phyloP scores from a whole-genome alignment of 768 basidiomycete genomes.

The Hygrocybe punicea region DNA sequence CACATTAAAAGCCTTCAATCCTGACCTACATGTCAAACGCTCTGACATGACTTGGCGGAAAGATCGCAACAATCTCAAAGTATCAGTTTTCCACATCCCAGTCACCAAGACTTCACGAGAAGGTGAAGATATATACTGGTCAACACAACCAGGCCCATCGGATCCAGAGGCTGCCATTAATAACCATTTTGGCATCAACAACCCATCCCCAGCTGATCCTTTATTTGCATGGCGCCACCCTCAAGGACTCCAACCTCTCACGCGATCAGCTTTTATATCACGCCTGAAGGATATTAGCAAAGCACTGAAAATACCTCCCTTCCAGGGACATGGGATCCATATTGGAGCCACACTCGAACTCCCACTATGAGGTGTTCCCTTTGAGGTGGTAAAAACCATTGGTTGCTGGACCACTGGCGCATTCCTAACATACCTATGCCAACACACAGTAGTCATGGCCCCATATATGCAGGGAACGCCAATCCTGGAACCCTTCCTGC shows the following conservation, averaged over 20 bases:
- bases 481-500: slow-evolving; percentile 4
- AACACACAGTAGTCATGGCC: slow-evolving; percentile 26
- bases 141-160: slow-evolving; percentile 21
- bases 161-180: slow-evolving; percentile 25
- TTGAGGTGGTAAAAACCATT: slow-evolving; percentile 37
- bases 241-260: slow-evolving; percentile 20
- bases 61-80: slow-evolving; percentile 22
- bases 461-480: slow-evolving; percentile 27
- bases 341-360: slow-evolving; percentile 36
- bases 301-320: slow-evolving; percentile 6
- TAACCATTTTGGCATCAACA: slow-evolving; percentile 32
- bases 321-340: slow-evolving; percentile 30
- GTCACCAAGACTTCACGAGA: slow-evolving; percentile 17
- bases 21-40: slow-evolving; percentile 27
- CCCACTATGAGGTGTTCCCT: slow-evolving; percentile 33
- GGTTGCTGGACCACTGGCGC: slow-evolving; percentile 37
- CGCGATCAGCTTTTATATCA: slow-evolving; percentile 21
- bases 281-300: slow-evolving; percentile 11
- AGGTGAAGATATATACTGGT: slow-evolving; percentile 35
- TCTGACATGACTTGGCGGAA: slow-evolving; percentile 11
- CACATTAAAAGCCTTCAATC: slow-evolving; percentile 27
- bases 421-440: slow-evolving; percentile 27
- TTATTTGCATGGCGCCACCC: slow-evolving; percentile 30
- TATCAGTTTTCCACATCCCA: slow-evolving; percentile 23
- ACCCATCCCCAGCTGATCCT: slow-evolving; percentile 17